These are phyloP conservation scores for Aspergillus hancockii DNA, from an alignment of 495 filamentous ascomycete genomes.

Conservation along the genomic window DNA sequence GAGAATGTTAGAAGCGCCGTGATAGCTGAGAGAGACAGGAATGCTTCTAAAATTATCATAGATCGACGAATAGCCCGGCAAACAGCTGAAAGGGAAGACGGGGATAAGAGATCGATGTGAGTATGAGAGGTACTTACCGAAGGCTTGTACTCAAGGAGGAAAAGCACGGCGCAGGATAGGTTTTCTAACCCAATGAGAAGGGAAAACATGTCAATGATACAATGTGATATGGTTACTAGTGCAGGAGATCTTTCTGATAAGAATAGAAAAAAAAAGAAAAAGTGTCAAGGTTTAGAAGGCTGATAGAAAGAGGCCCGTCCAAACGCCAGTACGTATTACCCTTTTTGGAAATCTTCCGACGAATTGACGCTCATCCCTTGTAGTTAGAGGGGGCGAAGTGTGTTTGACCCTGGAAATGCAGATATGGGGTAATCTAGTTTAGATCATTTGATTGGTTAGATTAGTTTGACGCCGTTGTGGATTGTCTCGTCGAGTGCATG, in stretches of 20 bases:
- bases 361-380: neutral
- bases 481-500: too few relatives aligned
- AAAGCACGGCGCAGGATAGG: too few relatives aligned
- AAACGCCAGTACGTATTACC: too few relatives aligned
- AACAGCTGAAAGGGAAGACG: neutral
- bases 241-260: constrained; percentile 2
- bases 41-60: constrained; percentile 2
- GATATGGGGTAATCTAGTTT: too few relatives aligned
- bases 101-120: neutral
- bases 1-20: neutral
- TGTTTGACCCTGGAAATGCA: too few relatives aligned
- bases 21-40: neutral
- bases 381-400: too few relatives aligned
- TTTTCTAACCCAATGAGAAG: neutral
- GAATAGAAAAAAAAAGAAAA: neutral
- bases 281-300: too few relatives aligned
- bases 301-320: neutral
- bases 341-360: neutral
- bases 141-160: too few relatives aligned
- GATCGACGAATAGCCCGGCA: neutral
- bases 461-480: too few relatives aligned
- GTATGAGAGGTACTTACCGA: too few relatives aligned
- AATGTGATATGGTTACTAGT: constrained; percentile 1
- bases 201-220: neutral
- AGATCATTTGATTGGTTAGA: too few relatives aligned